phyloP scores from a whole-genome alignment of 306 rosid genomes.

The Sophora flavescens region DNA sequence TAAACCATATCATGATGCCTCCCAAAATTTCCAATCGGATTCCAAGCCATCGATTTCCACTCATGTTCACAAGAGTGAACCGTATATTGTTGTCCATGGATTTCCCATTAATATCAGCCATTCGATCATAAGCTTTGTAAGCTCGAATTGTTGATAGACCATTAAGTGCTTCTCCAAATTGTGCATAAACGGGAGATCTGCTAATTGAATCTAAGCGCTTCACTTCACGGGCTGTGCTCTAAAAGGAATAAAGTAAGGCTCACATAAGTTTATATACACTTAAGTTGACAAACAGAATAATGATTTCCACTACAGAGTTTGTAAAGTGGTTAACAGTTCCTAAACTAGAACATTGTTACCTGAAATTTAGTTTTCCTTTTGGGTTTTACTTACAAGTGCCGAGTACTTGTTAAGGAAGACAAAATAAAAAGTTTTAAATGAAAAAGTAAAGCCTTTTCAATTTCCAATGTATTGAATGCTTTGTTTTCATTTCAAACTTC shows the following conservation, averaged over 20 bases:
- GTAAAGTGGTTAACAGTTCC: not conserved
- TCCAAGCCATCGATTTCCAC: conserved; percentile 83
- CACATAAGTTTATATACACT: conserved; percentile 10
- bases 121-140: conserved; percentile 90
- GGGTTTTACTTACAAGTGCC: too few relatives aligned
- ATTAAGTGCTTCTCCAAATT: conserved; percentile 94
- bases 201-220: conserved; percentile 92
- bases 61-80: conserved; percentile 70
- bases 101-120: conserved; percentile 89
- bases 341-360: not conserved
- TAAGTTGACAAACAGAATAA: not conserved
- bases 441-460: not conserved
- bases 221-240: conserved; percentile 96
- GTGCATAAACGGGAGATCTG: conserved; percentile 98
- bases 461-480: not conserved
- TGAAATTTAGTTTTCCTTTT: not conserved
- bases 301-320: not conserved
- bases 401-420: not conserved
- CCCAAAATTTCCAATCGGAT: conserved; percentile 89
- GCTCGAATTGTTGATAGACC: conserved; percentile 90
- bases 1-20: conserved; percentile 93
- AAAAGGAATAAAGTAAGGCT: conserved; percentile 32
- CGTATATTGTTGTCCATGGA: conserved; percentile 90
- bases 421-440: too few relatives aligned
- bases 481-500: not conserved